Evolutionary conservation across 148 eudicot genomes (phyloP), one percentile per base, ranked within the genome.

Genomic region (Cornus suecica): DNA sequence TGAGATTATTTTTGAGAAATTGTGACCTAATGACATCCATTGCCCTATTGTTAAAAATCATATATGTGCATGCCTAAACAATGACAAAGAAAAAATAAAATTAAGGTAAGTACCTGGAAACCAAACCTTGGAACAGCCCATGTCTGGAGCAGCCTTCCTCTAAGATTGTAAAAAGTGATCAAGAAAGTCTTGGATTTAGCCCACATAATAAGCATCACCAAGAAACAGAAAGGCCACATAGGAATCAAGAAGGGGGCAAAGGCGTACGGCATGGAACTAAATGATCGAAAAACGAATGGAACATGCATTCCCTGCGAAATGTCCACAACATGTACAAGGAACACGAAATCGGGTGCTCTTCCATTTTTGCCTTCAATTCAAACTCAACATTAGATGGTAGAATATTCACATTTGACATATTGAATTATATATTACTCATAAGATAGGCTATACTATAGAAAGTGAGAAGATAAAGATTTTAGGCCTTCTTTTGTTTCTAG

Each of bases 121-220:
- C 90, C 90, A 42, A 77, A 81, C 73, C 90, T 86, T 69, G 90
- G 90, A 18, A 88, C 88, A 48, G 69, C 41, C 90, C 90, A 88
- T 8, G 84, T 79, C 45, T 85, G 77, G 60, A 66, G 78, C 34
- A 85, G 68, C 20, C 52, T 79, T 2, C 85, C 86, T 51, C 88
- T 80, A 56, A 88, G 87, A 51, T 75, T 48, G 83, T 78, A 88
- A 51, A 83, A 85, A 54, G 71, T 77, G 79, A 76, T 28, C 80
- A 81, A 74, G 75, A 88, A 85, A 13, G 87, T 78, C 76, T 85
- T 85, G 18, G 90, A 78, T 28, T 75, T 69, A 1, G 85, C 87
- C 90, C 90, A 88, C 88, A 88, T 85, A 9, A 56, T 64, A 69
- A 88, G 83, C 79, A 85, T 80, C 66, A 78, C 80, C 69, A 85